Evolutionary conservation across 352 stramenopile genomes (phyloP), one percentile per base, ranked within the genome.

Genomic region (Phytophthora gonapodyides): DNA sequence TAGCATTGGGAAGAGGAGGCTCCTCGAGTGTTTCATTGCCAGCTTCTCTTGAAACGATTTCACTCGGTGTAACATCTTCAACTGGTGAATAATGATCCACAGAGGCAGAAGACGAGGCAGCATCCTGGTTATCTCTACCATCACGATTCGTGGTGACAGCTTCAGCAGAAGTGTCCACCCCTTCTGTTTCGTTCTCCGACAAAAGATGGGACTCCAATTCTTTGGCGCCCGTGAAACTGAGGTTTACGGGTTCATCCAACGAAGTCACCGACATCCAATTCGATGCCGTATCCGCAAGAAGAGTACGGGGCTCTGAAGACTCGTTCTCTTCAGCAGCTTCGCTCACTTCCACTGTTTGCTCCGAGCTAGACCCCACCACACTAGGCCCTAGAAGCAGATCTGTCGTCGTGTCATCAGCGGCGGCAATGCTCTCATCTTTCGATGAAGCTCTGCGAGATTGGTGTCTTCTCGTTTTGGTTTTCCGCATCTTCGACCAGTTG

Each of bases 401-500:
- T 21, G 57, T 30, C 17, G 45, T 44, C 17, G 40, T 49, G 9
- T 31, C 34, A 31, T 52, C 43, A 19, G 48, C 15, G 10, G 45
- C 15, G 7, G 30, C 19, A 34, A 31, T 51, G 19, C 31, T 61
- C 27, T 61, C 57, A 36, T 11, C 54, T 48, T 53, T 50, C 12
- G 46, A 58, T 31, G 34, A 47, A 51, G 11, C 51, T 31, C 15
- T 38, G 30, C 13, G 52, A 48, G 57, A 55, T 24, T 57, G 66
- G n/a, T 53, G 67, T 19, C 64, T 47, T 57, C 61, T 56, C 5
- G 45, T 49, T n/a, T 69, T 76, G n/a, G 34, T 60, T 37, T 71
- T 77, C 30, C 61, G 67, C 56, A 82, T 66, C 47, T 79, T 79
- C 19, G 71, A 43, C 64, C 69, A 80, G 40, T 80, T 82, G 40